These are phyloP conservation scores for Noccaea bulbosa DNA, from an alignment of 345 rosid species.

Conservation along the genomic window DNA sequence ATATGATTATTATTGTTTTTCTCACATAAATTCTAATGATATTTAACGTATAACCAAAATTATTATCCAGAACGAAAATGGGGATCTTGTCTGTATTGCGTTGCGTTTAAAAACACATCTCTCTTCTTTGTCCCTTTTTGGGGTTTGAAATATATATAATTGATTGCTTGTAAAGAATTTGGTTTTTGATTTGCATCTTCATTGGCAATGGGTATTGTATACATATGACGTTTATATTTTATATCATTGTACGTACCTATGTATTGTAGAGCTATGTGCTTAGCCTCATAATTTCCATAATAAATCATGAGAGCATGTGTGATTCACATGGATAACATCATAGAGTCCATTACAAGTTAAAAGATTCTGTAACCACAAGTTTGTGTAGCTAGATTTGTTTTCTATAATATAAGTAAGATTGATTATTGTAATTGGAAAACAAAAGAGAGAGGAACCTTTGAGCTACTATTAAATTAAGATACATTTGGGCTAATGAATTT, in stretches of 20 bases:
- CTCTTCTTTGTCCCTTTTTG: not conserved
- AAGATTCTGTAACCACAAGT: conserved; percentile 9
- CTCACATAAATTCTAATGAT: not conserved
- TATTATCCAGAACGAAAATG: conserved; percentile 21
- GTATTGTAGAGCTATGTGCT: conserved; percentile 5
- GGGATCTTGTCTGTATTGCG: conserved; percentile 28
- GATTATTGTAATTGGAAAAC: not conserved
- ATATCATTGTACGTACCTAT: too few relatives aligned
- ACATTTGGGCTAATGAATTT: conserved; percentile 9
- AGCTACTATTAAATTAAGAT: conserved; percentile 6
- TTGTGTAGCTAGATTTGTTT: conserved; percentile 13
- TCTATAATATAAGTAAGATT: not conserved
- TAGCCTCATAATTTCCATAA: not conserved
- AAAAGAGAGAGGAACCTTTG: not conserved
- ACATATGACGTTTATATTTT: not conserved
- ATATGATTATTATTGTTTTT: conserved; percentile 6
- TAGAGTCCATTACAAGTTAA: conserved; percentile 36
- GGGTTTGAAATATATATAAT: not conserved
- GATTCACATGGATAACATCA: conserved; percentile 42
- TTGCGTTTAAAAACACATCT: conserved; percentile 3
- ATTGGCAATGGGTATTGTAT: not conserved
- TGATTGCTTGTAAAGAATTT: not conserved
- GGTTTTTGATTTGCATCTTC: not conserved
- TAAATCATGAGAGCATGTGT: conserved; percentile 40
- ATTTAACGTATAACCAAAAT: not conserved